Evolutionary conservation across 306 rosid genomes (phyloP), one percentile per base, ranked within the genome.

Genomic region (Sicyos baderoa): DNA sequence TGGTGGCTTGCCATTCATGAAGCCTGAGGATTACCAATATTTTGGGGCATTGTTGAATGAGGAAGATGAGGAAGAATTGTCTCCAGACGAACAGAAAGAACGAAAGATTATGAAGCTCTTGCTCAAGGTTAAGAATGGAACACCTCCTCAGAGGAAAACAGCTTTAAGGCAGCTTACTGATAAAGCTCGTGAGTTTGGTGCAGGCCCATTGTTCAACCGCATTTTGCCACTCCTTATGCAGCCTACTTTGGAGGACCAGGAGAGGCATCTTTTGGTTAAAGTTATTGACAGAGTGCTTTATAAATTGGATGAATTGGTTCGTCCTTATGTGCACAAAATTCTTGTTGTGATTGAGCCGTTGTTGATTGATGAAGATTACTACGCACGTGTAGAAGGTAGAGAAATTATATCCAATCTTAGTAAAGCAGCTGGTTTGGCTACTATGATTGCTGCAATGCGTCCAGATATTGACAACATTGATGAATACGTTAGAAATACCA

Each of bases 391-490:
- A 48, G 96, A 87, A 67, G 96, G 97, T 45, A 86, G 97, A 74
- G 97, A 92, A 76, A 92, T 92, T 21, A 92, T 92, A 13, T 92
- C 97, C 25, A 92, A 92, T 79, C 92, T 92, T 25, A 92, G 97
- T 82, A 92, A 92, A 82, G 97, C 97, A 16, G 97, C 97, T 76
- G 97, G 97, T 32, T 76, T 92, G 84, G 97, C 97, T 69, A 91
- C 97, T 40, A 91, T 91, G 97, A 91, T 91, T 75, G 97, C 97
- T 44, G 96, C 97, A 15, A 91, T 91, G 97, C 86, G 97, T 68
- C 96, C 96, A 5, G 97, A 91, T 78, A 91, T 91, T n/a, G 97
- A 91, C 74, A 92, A 92, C 76, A 89, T 89, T 4, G 96, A 89
- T 76, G 96, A 92, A 32, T 92, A 92, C 74, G 96, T 92, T 68